Conservation (phyloP, 805 yeast genomes). For the Kazachstania taianensis region DNA sequence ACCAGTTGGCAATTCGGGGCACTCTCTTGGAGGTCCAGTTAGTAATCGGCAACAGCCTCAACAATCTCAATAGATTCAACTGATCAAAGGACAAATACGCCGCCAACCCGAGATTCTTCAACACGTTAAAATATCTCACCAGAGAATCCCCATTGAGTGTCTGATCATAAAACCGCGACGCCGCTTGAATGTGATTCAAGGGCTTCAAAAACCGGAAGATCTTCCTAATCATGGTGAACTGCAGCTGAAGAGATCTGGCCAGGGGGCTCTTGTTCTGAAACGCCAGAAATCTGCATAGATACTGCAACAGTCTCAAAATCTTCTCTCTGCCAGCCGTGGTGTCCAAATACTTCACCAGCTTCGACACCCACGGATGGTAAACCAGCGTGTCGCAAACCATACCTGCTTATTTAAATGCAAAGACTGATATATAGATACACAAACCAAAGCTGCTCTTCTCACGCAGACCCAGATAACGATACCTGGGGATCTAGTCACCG, state of each 20-base stretch:
- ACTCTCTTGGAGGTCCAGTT: slow-evolving; percentile 37
- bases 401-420: too few relatives aligned
- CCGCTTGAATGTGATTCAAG: slow-evolving; percentile 57
- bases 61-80: slow-evolving; percentile 42
- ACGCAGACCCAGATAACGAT: too few relatives aligned
- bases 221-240: slow-evolving; percentile 67
- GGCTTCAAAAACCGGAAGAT: slow-evolving; percentile 80
- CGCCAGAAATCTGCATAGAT: slow-evolving; percentile 63
- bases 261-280: slow-evolving; percentile 40
- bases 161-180: slow-evolving; percentile 56
- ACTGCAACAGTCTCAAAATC: slow-evolving; percentile 48
- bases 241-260: slow-evolving; percentile 47
- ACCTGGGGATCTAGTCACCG: too few relatives aligned
- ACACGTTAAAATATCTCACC: slow-evolving; percentile 23
- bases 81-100: slow-evolving; percentile 57
- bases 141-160: slow-evolving; percentile 50
- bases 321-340: slow-evolving; percentile 71
- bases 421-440: too few relatives aligned
- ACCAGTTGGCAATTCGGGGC: slow-evolving; percentile 51
- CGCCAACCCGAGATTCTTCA: slow-evolving; percentile 52
- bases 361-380: slow-evolving; percentile 46
- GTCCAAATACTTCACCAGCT: slow-evolving; percentile 53
- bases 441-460: too few relatives aligned
- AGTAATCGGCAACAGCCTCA: slow-evolving; percentile 42
- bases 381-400: slow-evolving; percentile 63